Base-by-base conservation (phyloP, 768 basidiomycete species). In the Tylopilus plumbeoviolaceoides region DNA sequence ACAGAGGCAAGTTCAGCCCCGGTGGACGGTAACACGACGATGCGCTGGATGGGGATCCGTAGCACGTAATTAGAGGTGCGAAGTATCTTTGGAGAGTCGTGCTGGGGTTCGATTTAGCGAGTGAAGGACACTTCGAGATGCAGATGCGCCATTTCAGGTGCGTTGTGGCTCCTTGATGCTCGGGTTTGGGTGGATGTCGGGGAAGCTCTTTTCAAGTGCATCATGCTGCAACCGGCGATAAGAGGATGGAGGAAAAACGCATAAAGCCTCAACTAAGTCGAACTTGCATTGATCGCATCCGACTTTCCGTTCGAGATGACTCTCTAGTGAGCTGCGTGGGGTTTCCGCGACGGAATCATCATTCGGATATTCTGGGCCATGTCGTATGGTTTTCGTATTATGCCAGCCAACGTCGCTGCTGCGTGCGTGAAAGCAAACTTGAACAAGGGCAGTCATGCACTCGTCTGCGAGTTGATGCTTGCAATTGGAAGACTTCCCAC, bases 241-340 rank as follows among this genome's bases (percentile, higher is more conserved):
- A 20, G 47, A 18, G 0, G 57, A 57, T 54, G 50, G 49, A 57
- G 54, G 49, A 50, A 51, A 28, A 11, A 28, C 12, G 89, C 89
- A 50, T 83, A 25, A n/a, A n/a, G n/a, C n/a, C n/a, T n/a, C n/a
- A n/a, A n/a, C n/a, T n/a, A n/a, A n/a, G n/a, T n/a, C n/a, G n/a
- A n/a, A n/a, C n/a, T n/a, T n/a, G n/a, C n/a, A n/a, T n/a, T n/a
- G n/a, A 93, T 79, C 1, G 89, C 91, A 42, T 79, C 77, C 36
- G 93, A 88, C 64, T 92, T 91, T 27, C 88, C 91, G 63, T 92
- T 90, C 86, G 91, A 89, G 58, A 91, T 89, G 0, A 89, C 89
- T 78, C 70, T 93, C 91, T 14, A 93, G 91, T 91, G 47, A 91
- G 74, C 63, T 84, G 83, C 83, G 89, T 84, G 5, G 91, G 91